Evolutionary conservation across 805 yeast genomes (phyloP).

Genomic region (Wickerhamomyces queroliae): DNA sequence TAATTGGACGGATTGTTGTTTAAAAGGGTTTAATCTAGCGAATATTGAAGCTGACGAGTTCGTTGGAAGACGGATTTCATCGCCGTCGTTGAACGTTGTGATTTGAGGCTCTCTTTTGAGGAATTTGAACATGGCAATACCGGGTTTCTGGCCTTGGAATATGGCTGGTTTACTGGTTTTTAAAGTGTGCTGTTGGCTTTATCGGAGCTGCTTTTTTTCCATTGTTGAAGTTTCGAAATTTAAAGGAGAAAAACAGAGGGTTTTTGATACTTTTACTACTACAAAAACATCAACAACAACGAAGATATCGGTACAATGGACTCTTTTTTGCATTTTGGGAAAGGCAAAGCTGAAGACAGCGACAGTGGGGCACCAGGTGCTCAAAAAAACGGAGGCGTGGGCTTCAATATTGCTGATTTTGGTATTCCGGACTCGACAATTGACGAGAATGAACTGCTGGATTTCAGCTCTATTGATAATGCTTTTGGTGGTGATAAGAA

Average conservation of each 20-base stretch:
- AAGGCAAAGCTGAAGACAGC: neutral
- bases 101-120: no score
- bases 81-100: no score
- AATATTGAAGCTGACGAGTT: neutral
- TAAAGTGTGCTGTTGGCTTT: no score
- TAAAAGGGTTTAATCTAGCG: slow-evolving; percentile 2
- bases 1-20: slow-evolving; percentile 6
- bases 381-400: neutral
- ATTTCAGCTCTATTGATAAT: slow-evolving; percentile 14
- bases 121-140: no score
- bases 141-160: no score
- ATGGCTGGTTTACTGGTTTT: no score
- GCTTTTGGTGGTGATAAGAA: slow-evolving; percentile 8
- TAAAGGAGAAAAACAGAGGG: no score
- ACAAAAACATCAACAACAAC: neutral
- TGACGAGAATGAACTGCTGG: slow-evolving; percentile 15
- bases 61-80: no score
- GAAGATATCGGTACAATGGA: neutral
- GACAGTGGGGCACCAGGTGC: no score
- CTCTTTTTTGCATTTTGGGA: neutral
- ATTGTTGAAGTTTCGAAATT: no score
- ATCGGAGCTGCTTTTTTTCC: no score
- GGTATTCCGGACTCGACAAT: slow-evolving; percentile 6
- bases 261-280: no score
- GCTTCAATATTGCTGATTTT: slow-evolving; percentile 1